phyloP scores from a whole-genome alignment of 176 grass and related monocot species.

The Secale cereale region DNA sequence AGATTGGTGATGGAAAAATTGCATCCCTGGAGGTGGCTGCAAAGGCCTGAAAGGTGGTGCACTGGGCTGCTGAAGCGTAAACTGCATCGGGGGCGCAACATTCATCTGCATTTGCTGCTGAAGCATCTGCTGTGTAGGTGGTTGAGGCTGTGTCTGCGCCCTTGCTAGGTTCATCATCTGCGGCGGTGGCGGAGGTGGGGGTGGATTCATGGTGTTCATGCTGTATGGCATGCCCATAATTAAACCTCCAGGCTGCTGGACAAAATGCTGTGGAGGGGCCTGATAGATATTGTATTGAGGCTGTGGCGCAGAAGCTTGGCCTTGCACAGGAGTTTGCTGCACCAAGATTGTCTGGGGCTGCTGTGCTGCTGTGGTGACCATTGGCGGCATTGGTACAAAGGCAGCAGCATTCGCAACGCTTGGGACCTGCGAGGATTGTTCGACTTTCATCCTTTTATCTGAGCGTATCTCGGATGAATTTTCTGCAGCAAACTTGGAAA shows the following conservation, averaged over 20 bases:
- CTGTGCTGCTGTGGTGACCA: constrained; percentile 52
- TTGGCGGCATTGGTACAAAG: constrained; percentile 56
- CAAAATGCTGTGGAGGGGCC: constrained; percentile 51
- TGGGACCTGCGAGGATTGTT: constrained; percentile 41
- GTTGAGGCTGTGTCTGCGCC: constrained; percentile 30
- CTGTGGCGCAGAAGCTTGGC: constrained; percentile 42
- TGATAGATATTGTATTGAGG: constrained; percentile 65
- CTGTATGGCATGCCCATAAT: constrained; percentile 69
- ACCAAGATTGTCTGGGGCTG: constrained; percentile 59
- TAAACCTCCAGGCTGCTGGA: constrained; percentile 62
- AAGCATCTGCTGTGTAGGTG: constrained; percentile 35
- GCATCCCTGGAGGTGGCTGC: constrained; percentile 74
- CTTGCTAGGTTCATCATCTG: constrained; percentile 63
- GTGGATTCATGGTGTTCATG: constrained; percentile 39
- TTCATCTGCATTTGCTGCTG: constrained; percentile 64
- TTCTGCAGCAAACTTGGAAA: constrained; percentile 86
- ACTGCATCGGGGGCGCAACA: constrained; percentile 46
- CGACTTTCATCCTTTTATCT: constrained; percentile 58
- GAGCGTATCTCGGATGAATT: constrained; percentile 40
- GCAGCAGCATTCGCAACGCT: constrained; percentile 47
- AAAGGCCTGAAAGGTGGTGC: constrained; percentile 60
- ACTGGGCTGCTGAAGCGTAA: constrained; percentile 53
- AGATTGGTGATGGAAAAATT: constrained; percentile 71
- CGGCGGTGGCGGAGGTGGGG: constrained; percentile 23
- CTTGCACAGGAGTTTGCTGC: constrained; percentile 52